Evolutionary conservation across 148 eudicot genomes (phyloP), one percentile per base, ranked within the genome.

Genomic region (Amaranthus cruentus): DNA sequence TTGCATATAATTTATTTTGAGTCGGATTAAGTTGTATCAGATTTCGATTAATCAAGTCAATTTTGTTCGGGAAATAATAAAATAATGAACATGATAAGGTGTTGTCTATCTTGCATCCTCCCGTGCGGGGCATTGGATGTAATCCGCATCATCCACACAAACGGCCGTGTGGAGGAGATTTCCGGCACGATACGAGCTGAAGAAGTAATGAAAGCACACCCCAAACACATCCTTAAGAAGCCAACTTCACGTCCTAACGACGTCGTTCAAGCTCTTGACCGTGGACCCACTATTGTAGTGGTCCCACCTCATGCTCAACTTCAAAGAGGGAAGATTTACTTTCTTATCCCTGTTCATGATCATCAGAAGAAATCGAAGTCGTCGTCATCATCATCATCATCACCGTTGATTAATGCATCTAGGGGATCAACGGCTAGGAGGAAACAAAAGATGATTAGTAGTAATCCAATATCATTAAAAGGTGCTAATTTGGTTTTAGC

Each of bases 51-150:
- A 28, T 28, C 38, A 28, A 0, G 38, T 28, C 38, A 76, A 80
- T 77, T 73, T 69, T 79, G 81, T 68, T 58, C 69, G 28, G 21
- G 74, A 63, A 62, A 4, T 10, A 63, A 71, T 7, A 46, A 70
- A 3, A 88, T 88, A 93, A 90, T 72, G 76, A 85, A 76, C 81
- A 69, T 86, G 12, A 78, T 92, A 55, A 82, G 88, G 71, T 90
- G 98, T 68, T 92, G 96, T 86, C 84, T 92, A 79, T 92, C 98
- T 7, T 92, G 98, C 87, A 90, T 92, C 73, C 83, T 92, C 10
- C 98, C 98, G 21, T 92, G 98, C 72, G 98, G 98, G 3, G 85
- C 88, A 2, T 78, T 92, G 38, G 98, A 92, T 77, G 98, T 92
- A 62, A 84, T 92, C 86, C 85, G 98, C 4, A 88, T 92, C 59